Percentiles rank a stretch among this genome's conserved stretches.
Evolutionary conservation across 805 yeast genomes (phyloP).

Genomic region (Priceomyces castillae): DNA sequence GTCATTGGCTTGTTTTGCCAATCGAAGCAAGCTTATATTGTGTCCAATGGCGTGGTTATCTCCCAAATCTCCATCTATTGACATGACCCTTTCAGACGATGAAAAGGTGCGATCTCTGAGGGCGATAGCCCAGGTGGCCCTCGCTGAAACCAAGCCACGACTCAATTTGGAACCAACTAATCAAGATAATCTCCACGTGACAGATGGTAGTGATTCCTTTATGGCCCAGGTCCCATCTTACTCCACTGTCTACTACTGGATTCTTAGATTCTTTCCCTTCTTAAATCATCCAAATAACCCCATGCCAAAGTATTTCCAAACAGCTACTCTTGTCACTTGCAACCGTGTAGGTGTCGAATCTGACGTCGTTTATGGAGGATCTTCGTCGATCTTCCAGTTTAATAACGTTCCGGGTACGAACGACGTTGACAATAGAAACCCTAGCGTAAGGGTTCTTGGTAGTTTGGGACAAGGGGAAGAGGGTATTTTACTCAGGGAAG

Average conservation of each 20-base stretch:
- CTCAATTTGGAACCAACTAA: not conserved
- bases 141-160: not conserved
- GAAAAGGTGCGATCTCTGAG: no score
- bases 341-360: slow-evolving; percentile 81
- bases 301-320: slow-evolving; percentile 19
- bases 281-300: slow-evolving; percentile 35
- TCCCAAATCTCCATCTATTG: slow-evolving; percentile 43
- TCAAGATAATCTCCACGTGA: not conserved
- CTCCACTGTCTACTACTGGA: slow-evolving; percentile 69
- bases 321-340: slow-evolving; percentile 49
- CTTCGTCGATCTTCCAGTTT: slow-evolving; percentile 56
- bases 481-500: slow-evolving; percentile 61
- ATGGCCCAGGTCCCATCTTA: slow-evolving; percentile 41
- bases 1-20: slow-evolving; percentile 47
- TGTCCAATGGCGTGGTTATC: slow-evolving; percentile 89
- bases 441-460: slow-evolving; percentile 54
- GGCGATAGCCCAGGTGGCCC: slow-evolving; percentile 4
- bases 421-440: slow-evolving; percentile 40
- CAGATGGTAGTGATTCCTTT: slow-evolving; percentile 1
- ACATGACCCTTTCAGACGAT: no score
- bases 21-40: slow-evolving; percentile 54
- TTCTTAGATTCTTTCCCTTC: slow-evolving; percentile 64
- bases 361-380: slow-evolving; percentile 65
- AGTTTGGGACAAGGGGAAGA: slow-evolving; percentile 62
- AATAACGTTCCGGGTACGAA: slow-evolving; percentile 26